Evolutionary conservation across 257 asterid species (phyloP).

Genomic region (Fraxinus pennsylvanica): DNA sequence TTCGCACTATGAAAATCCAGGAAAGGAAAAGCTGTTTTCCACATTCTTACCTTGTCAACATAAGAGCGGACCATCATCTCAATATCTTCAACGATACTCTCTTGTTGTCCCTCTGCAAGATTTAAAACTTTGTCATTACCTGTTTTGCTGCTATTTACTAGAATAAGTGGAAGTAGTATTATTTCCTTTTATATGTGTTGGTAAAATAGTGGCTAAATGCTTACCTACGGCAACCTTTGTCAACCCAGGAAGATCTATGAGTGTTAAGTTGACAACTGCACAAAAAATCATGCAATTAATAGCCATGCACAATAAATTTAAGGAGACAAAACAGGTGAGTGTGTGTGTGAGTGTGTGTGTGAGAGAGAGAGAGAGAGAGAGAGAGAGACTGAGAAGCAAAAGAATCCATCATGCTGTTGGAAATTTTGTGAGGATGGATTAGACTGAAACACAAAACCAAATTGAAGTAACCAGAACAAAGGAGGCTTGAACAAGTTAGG

Average conservation of each 20-base stretch:
- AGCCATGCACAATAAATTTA: not conserved
- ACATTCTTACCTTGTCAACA: conserved; percentile 76
- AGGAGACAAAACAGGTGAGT: conserved; percentile 4
- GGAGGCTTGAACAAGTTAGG: not conserved
- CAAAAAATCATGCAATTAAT: conserved; percentile 16
- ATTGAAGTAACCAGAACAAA: not conserved
- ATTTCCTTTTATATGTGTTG: conserved; percentile 19
- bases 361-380: conserved; percentile 5
- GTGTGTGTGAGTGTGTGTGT: not conserved
- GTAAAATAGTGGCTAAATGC: conserved; percentile 33
- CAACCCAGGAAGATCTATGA: conserved; percentile 96
- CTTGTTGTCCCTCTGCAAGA: conserved; percentile 88
- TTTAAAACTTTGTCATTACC: conserved; percentile 26
- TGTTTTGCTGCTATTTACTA: conserved; percentile 23
- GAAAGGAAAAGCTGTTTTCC: not conserved
- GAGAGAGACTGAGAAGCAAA: not conserved
- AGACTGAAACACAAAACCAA: not conserved
- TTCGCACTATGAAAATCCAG: conserved; percentile 9
- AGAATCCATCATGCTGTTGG: not conserved
- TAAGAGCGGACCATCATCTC: conserved; percentile 97
- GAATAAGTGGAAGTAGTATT: conserved; percentile 16
- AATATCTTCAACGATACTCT: conserved; percentile 84
- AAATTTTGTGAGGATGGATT: not conserved
- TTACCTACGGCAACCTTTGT: conserved; percentile 98
- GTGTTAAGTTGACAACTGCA: conserved; percentile 91